Evolutionary conservation across 2,329 filamentous ascomycete species (phyloP).

Genomic region (Pestalotiopsis sp.): DNA sequence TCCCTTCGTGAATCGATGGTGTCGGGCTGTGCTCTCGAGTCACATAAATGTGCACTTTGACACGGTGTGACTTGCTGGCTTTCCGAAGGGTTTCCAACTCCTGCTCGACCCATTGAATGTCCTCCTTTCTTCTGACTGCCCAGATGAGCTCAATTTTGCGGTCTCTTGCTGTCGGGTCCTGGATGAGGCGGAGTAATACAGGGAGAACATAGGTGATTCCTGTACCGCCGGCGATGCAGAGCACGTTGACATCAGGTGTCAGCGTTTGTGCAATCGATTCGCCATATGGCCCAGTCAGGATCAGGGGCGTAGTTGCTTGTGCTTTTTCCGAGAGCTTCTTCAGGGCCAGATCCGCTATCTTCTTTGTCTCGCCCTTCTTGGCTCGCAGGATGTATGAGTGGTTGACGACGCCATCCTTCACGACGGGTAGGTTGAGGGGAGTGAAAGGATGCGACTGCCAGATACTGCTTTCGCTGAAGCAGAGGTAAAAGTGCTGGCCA

Average conservation of each 20-base stretch:
- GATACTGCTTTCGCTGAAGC: slow-evolving; percentile 66
- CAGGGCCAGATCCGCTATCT: slow-evolving; percentile 49
- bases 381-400: slow-evolving; percentile 63
- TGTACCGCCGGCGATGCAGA: slow-evolving; percentile 60
- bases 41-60: slow-evolving; percentile 61
- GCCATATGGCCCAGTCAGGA: slow-evolving; percentile 68
- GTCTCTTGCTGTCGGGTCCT: slow-evolving; percentile 32
- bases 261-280: slow-evolving; percentile 47
- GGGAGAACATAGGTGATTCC: slow-evolving; percentile 62
- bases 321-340: slow-evolving; percentile 35
- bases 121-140: slow-evolving; percentile 57
- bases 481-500: slow-evolving; percentile 74
- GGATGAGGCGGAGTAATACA: slow-evolving; percentile 43
- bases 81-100: slow-evolving; percentile 56
- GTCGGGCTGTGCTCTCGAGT: slow-evolving; percentile 49
- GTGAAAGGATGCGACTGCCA: slow-evolving; percentile 78
- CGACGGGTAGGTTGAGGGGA: slow-evolving; percentile 55
- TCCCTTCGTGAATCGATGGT: slow-evolving; percentile 31
- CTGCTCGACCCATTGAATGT: slow-evolving; percentile 59
- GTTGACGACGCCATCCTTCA: slow-evolving; percentile 40
- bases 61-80: slow-evolving; percentile 38
- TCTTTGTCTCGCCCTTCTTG: slow-evolving; percentile 61
- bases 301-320: slow-evolving; percentile 51
- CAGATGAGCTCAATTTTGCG: slow-evolving; percentile 65
- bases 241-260: slow-evolving; percentile 46